A percentile compares a stretch with the other conserved stretches of the same genome.
These are phyloP conservation scores for Chrysanthemum seticuspe DNA, from an alignment of 129 eudicot genomes.

Conservation along the genomic window DNA sequence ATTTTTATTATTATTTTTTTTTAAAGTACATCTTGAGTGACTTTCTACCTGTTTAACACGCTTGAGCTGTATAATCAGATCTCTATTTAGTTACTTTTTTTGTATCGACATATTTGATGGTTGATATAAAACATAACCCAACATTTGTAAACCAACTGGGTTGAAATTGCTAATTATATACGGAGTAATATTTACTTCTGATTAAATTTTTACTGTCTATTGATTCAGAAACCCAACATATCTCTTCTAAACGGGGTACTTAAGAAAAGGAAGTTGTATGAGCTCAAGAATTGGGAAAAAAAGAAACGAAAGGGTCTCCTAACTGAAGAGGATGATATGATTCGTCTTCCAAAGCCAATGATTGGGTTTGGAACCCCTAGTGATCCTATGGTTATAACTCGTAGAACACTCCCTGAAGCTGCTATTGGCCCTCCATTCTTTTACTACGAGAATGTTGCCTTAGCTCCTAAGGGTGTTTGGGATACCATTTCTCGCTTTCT, in stretches of 20 bases:
- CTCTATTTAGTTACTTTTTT: background rate
- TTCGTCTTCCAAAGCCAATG: constrained; percentile 85
- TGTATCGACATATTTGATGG: background rate
- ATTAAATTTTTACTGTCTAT: background rate
- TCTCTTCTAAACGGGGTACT: constrained; percentile 23
- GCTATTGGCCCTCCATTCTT: constrained; percentile 78
- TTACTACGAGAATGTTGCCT: constrained; percentile 91
- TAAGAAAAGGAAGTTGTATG: constrained; percentile 56
- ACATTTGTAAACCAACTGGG: background rate
- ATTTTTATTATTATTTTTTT: no score
- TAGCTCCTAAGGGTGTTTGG: constrained; percentile 97
- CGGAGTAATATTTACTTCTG: background rate
- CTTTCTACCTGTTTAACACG: background rate
- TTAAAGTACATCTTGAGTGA: background rate
- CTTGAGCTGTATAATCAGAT: no score
- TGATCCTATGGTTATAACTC: constrained; percentile 17
- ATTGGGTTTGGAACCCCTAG: constrained; percentile 80
- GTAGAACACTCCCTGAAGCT: constrained; percentile 58
- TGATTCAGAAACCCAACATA: constrained; percentile 40
- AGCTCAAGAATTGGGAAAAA: constrained; percentile 31
- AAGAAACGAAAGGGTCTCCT: constrained; percentile 38
- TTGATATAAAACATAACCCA: background rate
- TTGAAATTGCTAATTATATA: background rate
- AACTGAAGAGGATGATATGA: constrained; percentile 37
- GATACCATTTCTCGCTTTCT: constrained; percentile 72